Conservation (phyloP, 2,329 filamentous ascomycete species). For the Trichoderma afroharzianum region DNA sequence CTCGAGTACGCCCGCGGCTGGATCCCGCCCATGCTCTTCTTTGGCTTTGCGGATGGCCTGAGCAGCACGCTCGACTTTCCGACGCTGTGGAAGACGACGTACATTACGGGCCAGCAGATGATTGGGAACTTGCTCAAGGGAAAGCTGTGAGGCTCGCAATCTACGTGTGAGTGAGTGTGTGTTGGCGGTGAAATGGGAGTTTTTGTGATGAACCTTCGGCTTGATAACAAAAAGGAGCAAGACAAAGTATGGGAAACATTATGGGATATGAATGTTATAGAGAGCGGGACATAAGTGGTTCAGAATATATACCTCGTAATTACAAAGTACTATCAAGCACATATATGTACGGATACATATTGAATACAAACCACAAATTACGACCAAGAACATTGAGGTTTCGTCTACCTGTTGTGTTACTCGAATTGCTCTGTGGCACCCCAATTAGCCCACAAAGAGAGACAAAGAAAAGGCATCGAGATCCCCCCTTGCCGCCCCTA, state of each 20-base stretch:
- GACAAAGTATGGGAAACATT: not conserved
- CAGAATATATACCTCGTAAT: not conserved
- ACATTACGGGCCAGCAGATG: slow-evolving; percentile 74
- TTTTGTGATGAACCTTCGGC: not conserved
- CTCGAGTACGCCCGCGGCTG: slow-evolving; percentile 82
- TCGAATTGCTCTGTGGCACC: not conserved
- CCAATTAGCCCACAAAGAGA: not conserved
- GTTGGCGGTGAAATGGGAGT: not conserved
- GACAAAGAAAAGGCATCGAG: not conserved
- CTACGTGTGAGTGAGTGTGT: not conserved
- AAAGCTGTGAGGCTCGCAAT: slow-evolving; percentile 51
- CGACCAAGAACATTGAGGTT: too few species aligned
- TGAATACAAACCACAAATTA: not conserved
- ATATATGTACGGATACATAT: not conserved
- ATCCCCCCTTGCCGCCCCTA: not conserved
- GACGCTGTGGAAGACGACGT: slow-evolving; percentile 78
- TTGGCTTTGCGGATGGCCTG: slow-evolving; percentile 80
- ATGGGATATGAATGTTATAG: not conserved
- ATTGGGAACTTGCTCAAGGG: slow-evolving; percentile 64
- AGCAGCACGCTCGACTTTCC: slow-evolving; percentile 77
- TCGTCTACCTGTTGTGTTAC: not conserved
- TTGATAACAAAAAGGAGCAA: not conserved
- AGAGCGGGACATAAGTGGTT: not conserved
- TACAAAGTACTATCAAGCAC: not conserved
- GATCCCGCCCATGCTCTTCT: slow-evolving; percentile 91